Percentiles rank a stretch among this genome's conserved stretches.
Evolutionary conservation across 1,139 yeast genomes (phyloP).

Genomic region (Scheffersomyces segobiensis): DNA sequence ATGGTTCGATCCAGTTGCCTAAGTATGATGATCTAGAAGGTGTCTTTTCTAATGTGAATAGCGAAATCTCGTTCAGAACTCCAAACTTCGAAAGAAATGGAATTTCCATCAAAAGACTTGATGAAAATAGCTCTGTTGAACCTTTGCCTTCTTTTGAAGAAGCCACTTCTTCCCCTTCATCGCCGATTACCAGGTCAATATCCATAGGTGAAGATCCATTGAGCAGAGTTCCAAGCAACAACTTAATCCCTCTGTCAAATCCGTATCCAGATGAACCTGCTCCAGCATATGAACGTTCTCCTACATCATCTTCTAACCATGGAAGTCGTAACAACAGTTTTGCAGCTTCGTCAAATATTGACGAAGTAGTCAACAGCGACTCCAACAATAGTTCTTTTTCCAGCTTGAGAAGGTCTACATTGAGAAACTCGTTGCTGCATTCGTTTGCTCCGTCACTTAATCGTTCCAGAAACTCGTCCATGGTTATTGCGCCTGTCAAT

Average conservation of each 20-base stretch:
- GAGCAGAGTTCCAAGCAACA: conserved; percentile 33
- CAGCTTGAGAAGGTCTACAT: conserved; percentile 14
- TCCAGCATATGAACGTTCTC: conserved; percentile 34
- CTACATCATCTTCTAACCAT: conserved; percentile 1
- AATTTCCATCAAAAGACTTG: conserved; percentile 37
- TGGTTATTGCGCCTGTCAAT: neutral
- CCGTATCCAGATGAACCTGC: conserved; percentile 30
- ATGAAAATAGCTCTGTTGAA: conserved; percentile 22
- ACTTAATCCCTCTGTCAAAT: conserved; percentile 1
- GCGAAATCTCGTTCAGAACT: conserved; percentile 28
- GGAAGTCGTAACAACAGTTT: neutral
- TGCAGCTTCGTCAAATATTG: conserved; percentile 10
- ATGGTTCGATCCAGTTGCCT: conserved; percentile 71
- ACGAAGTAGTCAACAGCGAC: conserved; percentile 11
- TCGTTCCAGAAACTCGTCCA: neutral
- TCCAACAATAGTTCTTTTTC: neutral
- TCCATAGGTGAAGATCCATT: conserved; percentile 38
- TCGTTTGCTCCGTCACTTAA: conserved; percentile 22
- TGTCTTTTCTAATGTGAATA: neutral
- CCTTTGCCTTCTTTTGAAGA: conserved; percentile 62
- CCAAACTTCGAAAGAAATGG: conserved; percentile 40
- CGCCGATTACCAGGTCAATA: conserved; percentile 37
- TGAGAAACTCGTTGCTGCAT: conserved; percentile 24
- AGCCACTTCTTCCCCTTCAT: conserved; percentile 37
- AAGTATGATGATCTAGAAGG: conserved; percentile 46